Conservation (phyloP, 2,329 filamentous ascomycete genomes). For the Epichloe bromicola region DNA sequence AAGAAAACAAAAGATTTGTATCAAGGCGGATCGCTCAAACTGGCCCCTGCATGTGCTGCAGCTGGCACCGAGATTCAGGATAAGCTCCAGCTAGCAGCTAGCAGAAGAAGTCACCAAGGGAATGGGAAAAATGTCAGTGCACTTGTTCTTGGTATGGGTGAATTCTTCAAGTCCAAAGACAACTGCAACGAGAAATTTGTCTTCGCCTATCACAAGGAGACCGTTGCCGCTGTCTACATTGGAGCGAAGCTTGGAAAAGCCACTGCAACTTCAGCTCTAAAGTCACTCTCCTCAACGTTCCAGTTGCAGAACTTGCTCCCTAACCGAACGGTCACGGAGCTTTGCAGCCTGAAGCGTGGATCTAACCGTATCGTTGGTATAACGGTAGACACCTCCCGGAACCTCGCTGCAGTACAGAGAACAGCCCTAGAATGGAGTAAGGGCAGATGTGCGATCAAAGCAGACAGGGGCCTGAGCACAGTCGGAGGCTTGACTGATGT, state of each 20-base stretch:
- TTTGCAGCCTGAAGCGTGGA: not conserved
- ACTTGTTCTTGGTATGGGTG: slow-evolving; percentile 1
- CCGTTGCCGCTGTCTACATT: slow-evolving; percentile 8
- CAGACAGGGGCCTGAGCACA: not conserved
- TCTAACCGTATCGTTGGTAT: not conserved
- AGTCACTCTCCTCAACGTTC: not conserved
- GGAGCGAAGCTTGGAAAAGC: slow-evolving; percentile 5
- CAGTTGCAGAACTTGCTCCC: not conserved
- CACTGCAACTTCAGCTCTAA: slow-evolving; percentile 1
- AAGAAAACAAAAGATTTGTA: not conserved
- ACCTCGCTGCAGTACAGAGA: slow-evolving; percentile 4
- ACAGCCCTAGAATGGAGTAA: slow-evolving; percentile 3
- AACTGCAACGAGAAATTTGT: slow-evolving; percentile 11
- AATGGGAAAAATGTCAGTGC: not conserved
- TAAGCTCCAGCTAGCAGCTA: not conserved
- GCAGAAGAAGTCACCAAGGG: not conserved
- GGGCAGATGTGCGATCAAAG: not conserved
- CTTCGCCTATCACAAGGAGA: slow-evolving; percentile 8
- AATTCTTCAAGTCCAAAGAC: slow-evolving; percentile 7
- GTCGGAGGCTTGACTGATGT: not conserved
- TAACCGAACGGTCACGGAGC: not conserved
- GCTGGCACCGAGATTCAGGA: not conserved
- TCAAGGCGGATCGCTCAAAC: not conserved
- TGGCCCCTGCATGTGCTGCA: not conserved
- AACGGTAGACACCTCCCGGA: not conserved